These are phyloP conservation scores for Suhomyces sp. DNA, from an alignment of 805 yeast species.

Conservation along the genomic window DNA sequence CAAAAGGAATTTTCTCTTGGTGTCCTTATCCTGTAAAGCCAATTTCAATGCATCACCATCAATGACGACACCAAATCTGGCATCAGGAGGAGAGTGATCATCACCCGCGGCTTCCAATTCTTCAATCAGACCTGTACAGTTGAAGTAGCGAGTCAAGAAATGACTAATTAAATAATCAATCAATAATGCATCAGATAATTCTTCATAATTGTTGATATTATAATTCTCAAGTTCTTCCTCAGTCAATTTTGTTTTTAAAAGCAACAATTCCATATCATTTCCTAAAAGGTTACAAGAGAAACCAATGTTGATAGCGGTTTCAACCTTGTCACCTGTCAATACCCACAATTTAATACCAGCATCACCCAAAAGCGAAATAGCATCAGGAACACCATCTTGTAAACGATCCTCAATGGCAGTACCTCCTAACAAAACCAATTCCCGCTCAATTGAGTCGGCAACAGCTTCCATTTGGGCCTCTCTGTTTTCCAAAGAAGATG, in stretches of 20 bases:
- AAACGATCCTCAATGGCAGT: conserved; percentile 81
- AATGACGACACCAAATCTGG: conserved; percentile 58
- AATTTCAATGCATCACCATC: conserved; percentile 65
- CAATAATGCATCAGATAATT: conserved; percentile 25
- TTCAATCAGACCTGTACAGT: conserved; percentile 56
- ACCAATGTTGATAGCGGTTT: conserved; percentile 82
- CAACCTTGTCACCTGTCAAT: conserved; percentile 78
- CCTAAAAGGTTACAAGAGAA: conserved; percentile 72
- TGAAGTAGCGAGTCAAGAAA: conserved; percentile 55
- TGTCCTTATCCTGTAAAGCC: conserved; percentile 39
- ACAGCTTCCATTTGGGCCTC: conserved; percentile 73
- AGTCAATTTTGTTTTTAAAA: conserved; percentile 42
- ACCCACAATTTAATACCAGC: conserved; percentile 87
- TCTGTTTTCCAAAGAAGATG: conserved; percentile 60
- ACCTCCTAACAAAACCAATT: conserved; percentile 63
- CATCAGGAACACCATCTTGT: conserved; percentile 75
- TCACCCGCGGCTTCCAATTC: conserved; percentile 55
- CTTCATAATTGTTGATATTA: conserved; percentile 19
- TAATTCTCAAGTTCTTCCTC: conserved; percentile 25
- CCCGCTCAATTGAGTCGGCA: conserved; percentile 67
- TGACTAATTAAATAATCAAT: conserved; percentile 51
- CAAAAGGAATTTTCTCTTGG: conserved; percentile 55
- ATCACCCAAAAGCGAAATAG: conserved; percentile 60
- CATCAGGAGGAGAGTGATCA: conserved; percentile 66
- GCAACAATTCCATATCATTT: conserved; percentile 65